Conservation (phyloP, 2,329 filamentous ascomycete species). For the Lojkania enalia region DNA sequence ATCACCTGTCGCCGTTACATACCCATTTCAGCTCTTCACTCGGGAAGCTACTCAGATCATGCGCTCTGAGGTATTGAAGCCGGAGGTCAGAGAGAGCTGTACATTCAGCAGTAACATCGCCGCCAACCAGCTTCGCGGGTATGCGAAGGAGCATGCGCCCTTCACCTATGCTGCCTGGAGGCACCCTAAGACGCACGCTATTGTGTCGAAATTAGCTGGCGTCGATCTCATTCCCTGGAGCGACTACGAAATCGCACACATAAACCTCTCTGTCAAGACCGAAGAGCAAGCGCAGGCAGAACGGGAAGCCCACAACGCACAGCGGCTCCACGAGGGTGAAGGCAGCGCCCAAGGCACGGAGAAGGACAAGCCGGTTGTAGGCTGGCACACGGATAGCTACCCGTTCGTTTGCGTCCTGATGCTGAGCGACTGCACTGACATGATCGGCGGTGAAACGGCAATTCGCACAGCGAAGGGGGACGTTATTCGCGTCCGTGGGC, state of each 20-base stretch:
- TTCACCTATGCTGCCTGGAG: slow-evolving; percentile 68
- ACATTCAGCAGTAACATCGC: slow-evolving; percentile 63
- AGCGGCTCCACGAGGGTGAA: slow-evolving; percentile 47
- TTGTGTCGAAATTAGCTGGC: slow-evolving; percentile 60
- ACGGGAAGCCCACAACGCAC: slow-evolving; percentile 46
- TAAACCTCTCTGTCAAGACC: slow-evolving; percentile 59
- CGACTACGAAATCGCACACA: slow-evolving; percentile 62
- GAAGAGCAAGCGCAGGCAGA: slow-evolving; percentile 53
- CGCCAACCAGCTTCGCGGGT: slow-evolving; percentile 58
- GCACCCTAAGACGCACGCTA: slow-evolving; percentile 56
- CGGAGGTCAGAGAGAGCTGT: slow-evolving; percentile 60
- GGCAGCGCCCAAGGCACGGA: slow-evolving; percentile 49
- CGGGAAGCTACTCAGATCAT: slow-evolving; percentile 64
- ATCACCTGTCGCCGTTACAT: slow-evolving; percentile 65
- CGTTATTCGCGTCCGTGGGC: slow-evolving; percentile 62
- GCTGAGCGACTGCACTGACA: slow-evolving; percentile 64
- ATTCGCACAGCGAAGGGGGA: slow-evolving; percentile 59
- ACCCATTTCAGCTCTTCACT: slow-evolving; percentile 67
- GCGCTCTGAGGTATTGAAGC: slow-evolving; percentile 62
- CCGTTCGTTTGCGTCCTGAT: slow-evolving; percentile 71
- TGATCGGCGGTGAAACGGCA: slow-evolving; percentile 68
- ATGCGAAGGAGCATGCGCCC: slow-evolving; percentile 62
- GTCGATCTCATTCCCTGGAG: slow-evolving; percentile 61
- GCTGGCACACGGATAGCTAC: slow-evolving; percentile 68
- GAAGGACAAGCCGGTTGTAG: slow-evolving; percentile 59